Percentiles rank a stretch among this genome's conserved stretches.
These are phyloP conservation scores for Naumovozyma castellii DNA, from an alignment of 805 yeast genomes.

Conservation along the genomic window DNA sequence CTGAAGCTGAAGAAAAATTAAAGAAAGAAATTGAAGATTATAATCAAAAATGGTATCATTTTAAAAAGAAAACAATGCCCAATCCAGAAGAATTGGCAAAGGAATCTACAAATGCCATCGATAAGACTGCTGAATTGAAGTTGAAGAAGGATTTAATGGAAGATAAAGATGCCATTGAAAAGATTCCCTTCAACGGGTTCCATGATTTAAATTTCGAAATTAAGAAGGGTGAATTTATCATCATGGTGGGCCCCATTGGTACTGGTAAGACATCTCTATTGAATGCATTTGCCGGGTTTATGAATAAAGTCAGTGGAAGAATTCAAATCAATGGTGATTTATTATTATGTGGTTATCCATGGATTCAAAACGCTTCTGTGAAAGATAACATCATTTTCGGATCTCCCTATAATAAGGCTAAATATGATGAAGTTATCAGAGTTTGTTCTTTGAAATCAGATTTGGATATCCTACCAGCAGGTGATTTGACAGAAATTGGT, in stretches of 20 bases:
- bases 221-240: slow-evolving; percentile 58
- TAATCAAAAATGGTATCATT: slow-evolving; percentile 1
- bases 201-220: slow-evolving; percentile 44
- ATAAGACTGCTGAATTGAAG: too few species aligned
- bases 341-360: slow-evolving; percentile 55
- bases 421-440: slow-evolving; percentile 45
- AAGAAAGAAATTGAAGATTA: slow-evolving; percentile 6
- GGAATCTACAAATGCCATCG: not conserved
- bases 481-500: slow-evolving; percentile 73
- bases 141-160: slow-evolving; percentile 2
- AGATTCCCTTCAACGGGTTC: slow-evolving; percentile 33
- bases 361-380: slow-evolving; percentile 78
- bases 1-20: slow-evolving; percentile 17
- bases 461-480: slow-evolving; percentile 57
- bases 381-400: slow-evolving; percentile 71
- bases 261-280: slow-evolving; percentile 72
- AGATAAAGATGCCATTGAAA: not conserved
- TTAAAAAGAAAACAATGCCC: too few species aligned
- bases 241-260: slow-evolving; percentile 57
- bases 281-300: slow-evolving; percentile 61
- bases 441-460: slow-evolving; percentile 65
- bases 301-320: slow-evolving; percentile 47
- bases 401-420: slow-evolving; percentile 37
- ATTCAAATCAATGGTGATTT: slow-evolving; percentile 46
- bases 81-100: not conserved